Evolutionary conservation across 192 early-diverging fungal species (phyloP).

Genomic region (Dissophora globulifera): DNA sequence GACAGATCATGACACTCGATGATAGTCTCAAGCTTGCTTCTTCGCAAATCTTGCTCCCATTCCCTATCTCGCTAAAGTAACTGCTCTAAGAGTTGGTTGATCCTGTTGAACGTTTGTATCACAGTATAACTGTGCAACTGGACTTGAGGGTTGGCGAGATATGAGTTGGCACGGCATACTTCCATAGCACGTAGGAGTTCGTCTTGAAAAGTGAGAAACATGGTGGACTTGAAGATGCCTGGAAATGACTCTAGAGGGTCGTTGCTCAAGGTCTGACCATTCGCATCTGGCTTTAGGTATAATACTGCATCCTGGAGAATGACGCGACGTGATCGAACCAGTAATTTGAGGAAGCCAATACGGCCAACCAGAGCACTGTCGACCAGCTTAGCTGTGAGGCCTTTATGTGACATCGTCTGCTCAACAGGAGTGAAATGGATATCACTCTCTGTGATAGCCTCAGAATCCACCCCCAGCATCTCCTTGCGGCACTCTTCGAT

Average conservation of each 20-base stretch:
- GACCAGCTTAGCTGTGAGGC: neutral
- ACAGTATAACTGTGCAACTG: too few species aligned
- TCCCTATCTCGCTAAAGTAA: too few species aligned
- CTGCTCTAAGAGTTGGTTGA: too few species aligned
- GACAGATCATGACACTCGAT: too few species aligned
- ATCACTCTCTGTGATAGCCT: slow-evolving; percentile 1
- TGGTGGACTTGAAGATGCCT: too few species aligned
- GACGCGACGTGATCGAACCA: slow-evolving; percentile 18
- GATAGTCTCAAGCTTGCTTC: too few species aligned
- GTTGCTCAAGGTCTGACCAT: neutral
- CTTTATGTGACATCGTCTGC: neutral
- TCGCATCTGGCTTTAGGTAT: neutral
- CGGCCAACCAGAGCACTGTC: neutral
- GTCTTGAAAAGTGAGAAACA: too few species aligned
- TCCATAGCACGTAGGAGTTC: too few species aligned
- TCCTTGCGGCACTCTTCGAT: slow-evolving; percentile 2
- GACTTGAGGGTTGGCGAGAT: too few species aligned
- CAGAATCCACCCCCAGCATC: slow-evolving; percentile 21
- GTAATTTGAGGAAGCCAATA: slow-evolving; percentile 6
- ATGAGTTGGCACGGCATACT: too few species aligned
- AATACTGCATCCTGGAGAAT: slow-evolving; percentile 35
- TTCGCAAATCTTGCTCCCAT: too few species aligned
- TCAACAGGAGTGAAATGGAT: neutral
- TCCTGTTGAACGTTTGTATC: too few species aligned
- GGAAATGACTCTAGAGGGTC: neutral